These are phyloP conservation scores for Nakazawaea holstii DNA, from an alignment of 805 yeast species.

Conservation along the genomic window DNA sequence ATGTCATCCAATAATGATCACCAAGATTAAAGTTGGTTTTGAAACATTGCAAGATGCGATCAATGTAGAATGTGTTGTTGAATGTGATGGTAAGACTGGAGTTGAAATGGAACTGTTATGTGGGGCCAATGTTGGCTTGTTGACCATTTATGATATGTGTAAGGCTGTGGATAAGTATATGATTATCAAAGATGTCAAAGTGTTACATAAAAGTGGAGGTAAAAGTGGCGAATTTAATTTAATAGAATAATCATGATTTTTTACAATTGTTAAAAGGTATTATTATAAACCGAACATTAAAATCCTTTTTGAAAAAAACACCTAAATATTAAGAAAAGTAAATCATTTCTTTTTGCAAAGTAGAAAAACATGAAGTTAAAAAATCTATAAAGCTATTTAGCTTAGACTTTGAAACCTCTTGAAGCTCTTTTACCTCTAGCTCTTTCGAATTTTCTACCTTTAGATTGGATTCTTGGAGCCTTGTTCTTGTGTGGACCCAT, in stretches of 20 bases:
- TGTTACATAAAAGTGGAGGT: slow-evolving; percentile 40
- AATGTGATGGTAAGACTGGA: slow-evolving; percentile 47
- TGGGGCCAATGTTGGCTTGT: slow-evolving; percentile 37
- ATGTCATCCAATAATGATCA: slow-evolving; percentile 42
- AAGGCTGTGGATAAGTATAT: slow-evolving; percentile 49
- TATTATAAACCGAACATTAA: not conserved
- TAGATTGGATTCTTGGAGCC: slow-evolving; percentile 97
- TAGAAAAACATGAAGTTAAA: not conserved
- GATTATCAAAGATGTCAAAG: slow-evolving; percentile 32
- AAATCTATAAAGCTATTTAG: slow-evolving; percentile 13
- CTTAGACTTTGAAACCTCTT: slow-evolving; percentile 99
- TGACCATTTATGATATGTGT: slow-evolving; percentile 55
- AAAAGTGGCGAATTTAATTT: slow-evolving; percentile 20
- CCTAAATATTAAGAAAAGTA: not conserved
- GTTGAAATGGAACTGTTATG: slow-evolving; percentile 55
- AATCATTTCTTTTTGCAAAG: not conserved
- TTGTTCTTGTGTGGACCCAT: slow-evolving; percentile 99
- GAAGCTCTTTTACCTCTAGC: slow-evolving; percentile 99
- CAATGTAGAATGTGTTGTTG: slow-evolving; percentile 31
- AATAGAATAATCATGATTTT: not conserved
- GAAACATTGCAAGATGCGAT: slow-evolving; percentile 20
- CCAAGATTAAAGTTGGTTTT: slow-evolving; percentile 33
- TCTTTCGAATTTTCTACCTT: slow-evolving; percentile 99
- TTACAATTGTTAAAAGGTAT: not conserved
- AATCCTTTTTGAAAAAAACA: not conserved